Conservation (phyloP, 2,329 filamentous ascomycete species). For the Chaetomiaceae sp. region DNA sequence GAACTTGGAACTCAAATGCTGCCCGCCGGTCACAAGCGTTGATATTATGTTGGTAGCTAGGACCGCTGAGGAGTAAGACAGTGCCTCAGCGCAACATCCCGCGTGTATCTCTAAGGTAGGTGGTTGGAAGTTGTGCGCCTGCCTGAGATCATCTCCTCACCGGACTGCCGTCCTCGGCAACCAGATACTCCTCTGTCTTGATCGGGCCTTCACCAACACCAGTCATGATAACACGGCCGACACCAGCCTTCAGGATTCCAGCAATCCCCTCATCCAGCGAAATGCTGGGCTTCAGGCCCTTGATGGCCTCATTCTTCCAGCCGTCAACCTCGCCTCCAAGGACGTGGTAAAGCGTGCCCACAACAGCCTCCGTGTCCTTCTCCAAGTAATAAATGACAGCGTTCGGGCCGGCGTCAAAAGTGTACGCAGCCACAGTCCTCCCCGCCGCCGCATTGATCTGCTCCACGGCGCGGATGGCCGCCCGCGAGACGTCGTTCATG, state of each 20-base stretch:
- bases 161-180: constrained; percentile 60
- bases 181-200: constrained; percentile 71
- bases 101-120: too few relatives aligned
- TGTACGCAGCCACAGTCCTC: constrained; percentile 83
- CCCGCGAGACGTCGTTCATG: constrained; percentile 87
- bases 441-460: constrained; percentile 78
- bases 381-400: constrained; percentile 94
- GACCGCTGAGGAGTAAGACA: too few relatives aligned
- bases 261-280: constrained; percentile 62
- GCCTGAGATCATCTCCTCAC: constrained; percentile 33
- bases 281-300: constrained; percentile 49
- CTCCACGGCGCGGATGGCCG: constrained; percentile 84
- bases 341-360: constrained; percentile 71
- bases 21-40: too few relatives aligned
- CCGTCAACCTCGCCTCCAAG: constrained; percentile 56
- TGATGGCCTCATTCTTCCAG: constrained; percentile 57
- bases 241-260: constrained; percentile 65
- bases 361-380: constrained; percentile 65
- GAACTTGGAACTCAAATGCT: too few relatives aligned
- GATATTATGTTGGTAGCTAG: too few relatives aligned
- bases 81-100: too few relatives aligned
- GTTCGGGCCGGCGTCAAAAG: constrained; percentile 95
- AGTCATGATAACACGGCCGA: constrained; percentile 86
- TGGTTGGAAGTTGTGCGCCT: too few relatives aligned
- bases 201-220: constrained; percentile 84